Percentiles rank a stretch among this genome's conserved stretches.
These are phyloP conservation scores for Citrus mangshanensis DNA, from an alignment of 345 rosid species.

Conservation along the genomic window DNA sequence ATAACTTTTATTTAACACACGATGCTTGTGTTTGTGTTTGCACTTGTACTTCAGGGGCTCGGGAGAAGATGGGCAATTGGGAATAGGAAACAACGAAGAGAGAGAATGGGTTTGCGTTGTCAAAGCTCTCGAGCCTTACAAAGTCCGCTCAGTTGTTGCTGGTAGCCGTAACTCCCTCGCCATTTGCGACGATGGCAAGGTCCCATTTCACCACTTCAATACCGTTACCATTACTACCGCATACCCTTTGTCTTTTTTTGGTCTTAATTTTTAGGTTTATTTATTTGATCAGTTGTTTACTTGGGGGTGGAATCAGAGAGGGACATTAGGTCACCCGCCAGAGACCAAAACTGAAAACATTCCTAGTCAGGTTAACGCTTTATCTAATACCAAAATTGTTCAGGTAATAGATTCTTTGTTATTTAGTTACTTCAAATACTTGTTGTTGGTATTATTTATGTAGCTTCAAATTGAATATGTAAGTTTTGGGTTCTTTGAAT, in stretches of 20 bases:
- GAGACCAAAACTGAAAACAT: conserved; percentile 83
- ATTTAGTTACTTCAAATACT: neutral
- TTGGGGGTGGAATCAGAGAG: conserved; percentile 99
- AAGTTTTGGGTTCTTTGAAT: conserved; percentile 11
- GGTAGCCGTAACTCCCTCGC: conserved; percentile 99
- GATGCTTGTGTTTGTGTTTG: neutral
- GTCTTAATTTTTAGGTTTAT: neutral
- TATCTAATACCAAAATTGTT: conserved; percentile 67
- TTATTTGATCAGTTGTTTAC: conserved; percentile 70
- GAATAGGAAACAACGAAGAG: conserved; percentile 79
- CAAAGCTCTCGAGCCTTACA: conserved; percentile 59
- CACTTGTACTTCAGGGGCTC: conserved; percentile 62
- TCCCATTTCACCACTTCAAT: conserved; percentile 15
- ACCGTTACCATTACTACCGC: neutral
- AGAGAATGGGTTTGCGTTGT: conserved; percentile 75
- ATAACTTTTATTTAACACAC: neutral
- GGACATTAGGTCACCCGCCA: conserved; percentile 92
- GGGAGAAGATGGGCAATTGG: conserved; percentile 97
- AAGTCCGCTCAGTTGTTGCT: conserved; percentile 83
- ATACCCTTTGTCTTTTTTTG: too few species aligned
- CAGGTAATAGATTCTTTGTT: conserved; percentile 47
- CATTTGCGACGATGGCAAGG: conserved; percentile 96
- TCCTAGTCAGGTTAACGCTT: conserved; percentile 81
- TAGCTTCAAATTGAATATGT: neutral
- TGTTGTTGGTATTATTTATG: neutral